Evolutionary conservation across 768 basidiomycete genomes (phyloP).

Genomic region (Cyathus striatus): DNA sequence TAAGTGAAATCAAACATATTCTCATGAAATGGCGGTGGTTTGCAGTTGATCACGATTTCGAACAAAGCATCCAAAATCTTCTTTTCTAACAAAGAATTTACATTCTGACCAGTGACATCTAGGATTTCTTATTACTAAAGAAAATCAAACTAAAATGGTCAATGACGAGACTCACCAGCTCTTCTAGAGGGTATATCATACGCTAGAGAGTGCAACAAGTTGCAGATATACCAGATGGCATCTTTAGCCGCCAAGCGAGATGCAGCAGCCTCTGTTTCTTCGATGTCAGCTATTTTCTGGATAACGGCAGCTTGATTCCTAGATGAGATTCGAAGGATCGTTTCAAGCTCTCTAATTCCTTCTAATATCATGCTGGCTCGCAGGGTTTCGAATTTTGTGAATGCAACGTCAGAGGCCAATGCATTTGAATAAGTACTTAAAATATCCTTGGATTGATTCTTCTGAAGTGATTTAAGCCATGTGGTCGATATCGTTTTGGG

Average conservation of each 20-base stretch:
- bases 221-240: slow-evolving; percentile 48
- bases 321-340: background rate
- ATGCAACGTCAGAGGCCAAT: no score
- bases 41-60: slow-evolving; percentile 10
- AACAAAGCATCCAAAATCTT: slow-evolving; percentile 8
- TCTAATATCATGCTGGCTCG: background rate
- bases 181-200: background rate
- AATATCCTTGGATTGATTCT: no score
- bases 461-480: no score
- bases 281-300: background rate
- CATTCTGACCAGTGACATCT: no score
- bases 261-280: slow-evolving; percentile 1
- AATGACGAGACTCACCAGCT: background rate
- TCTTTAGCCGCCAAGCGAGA: slow-evolving; percentile 40
- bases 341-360: background rate
- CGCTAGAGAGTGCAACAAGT: slow-evolving; percentile 32
- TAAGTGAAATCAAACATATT: background rate
- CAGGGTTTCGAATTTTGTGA: background rate
- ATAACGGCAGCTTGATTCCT: background rate
- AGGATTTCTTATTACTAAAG: no score
- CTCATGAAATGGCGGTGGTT: background rate
- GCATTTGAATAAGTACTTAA: no score
- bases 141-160: no score
- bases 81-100: slow-evolving; percentile 1
- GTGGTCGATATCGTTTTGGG: background rate